Base-by-base conservation (phyloP, 2,329 filamentous ascomycete species). In the Ophiostoma tasmaniense region DNA sequence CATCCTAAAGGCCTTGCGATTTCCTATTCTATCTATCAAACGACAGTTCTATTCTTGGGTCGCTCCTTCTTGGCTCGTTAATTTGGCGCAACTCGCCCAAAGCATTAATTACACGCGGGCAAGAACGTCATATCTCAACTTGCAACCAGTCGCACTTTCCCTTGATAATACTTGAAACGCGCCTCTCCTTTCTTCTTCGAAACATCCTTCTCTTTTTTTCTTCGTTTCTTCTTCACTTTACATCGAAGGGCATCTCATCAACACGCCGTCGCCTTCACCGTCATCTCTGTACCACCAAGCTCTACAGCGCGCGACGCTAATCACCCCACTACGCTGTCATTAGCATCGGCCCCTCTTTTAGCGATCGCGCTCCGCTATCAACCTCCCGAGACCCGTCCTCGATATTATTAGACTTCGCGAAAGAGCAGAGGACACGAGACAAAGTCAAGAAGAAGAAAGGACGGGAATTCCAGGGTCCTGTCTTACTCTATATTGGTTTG, bases 21-120 rank as follows among this genome's bases (percentile, higher is more conserved):
- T 69, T 62, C 64, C 30, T 64, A 65, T 17, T 55, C 10, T 17
- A 45, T 20, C 5, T n/a, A n/a, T 45, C 20, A 45, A 30, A 22
- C 3, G 35, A 7, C 50, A 30, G n/a, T 61, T 67, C 42, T 70
- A 68, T 62, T 67, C 67, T 70, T 70, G 68, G 42, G 42, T 20
- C 42, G 20, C 42, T 45, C 42, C 42, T 45, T 45, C 42, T 45
- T 45, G 17, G 42, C 42, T 45, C 42, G 42, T 20, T 20, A 45
- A n/a, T 25, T 10, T 55, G 50, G 10, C 50, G 50, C 50, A 55
- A 14, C 25, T 20, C 7, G 42, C 17, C 42, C 17, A 45, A 7
- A 45, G 42, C 42, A 45, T 45, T 55, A 13, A 28, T 55, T 61
- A 61, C 55, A 30, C 55, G 55, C 25, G 25, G 25, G 25, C 25